Evolutionary conservation across 352 stramenopile species (phyloP).

Genomic region (Hyaloperonospora arabidopsidis): DNA sequence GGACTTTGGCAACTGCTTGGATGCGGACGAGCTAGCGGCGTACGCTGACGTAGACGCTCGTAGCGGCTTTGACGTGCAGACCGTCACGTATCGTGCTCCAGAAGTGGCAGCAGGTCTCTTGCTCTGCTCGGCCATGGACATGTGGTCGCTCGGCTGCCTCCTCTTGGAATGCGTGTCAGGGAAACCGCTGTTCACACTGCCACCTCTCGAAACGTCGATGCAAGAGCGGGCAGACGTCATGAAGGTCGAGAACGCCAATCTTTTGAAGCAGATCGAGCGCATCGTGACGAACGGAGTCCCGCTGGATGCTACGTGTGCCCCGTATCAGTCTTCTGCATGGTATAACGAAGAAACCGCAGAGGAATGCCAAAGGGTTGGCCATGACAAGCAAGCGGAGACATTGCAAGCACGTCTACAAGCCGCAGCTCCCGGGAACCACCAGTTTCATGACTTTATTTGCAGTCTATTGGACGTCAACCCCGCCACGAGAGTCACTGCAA

Average conservation of each 20-base stretch:
- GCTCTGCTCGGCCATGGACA: slow-evolving; percentile 56
- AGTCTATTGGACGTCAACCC: slow-evolving; percentile 47
- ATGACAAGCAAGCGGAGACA: slow-evolving; percentile 6
- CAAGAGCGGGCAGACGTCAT: slow-evolving; percentile 9
- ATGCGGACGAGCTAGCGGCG: slow-evolving; percentile 29
- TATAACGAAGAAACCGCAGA: slow-evolving; percentile 12
- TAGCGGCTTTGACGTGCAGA: slow-evolving; percentile 62
- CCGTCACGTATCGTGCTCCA: slow-evolving; percentile 59
- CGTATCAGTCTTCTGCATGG: slow-evolving; percentile 26
- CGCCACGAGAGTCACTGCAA: slow-evolving; percentile 35
- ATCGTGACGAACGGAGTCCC: slow-evolving; percentile 26
- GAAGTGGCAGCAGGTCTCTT: slow-evolving; percentile 57
- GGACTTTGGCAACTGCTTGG: slow-evolving; percentile 74
- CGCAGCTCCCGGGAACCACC: slow-evolving; percentile 16
- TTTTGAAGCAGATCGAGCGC: slow-evolving; percentile 40
- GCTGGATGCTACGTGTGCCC: slow-evolving; percentile 16
- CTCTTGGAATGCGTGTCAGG: slow-evolving; percentile 55
- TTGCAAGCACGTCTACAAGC: slow-evolving; percentile 29
- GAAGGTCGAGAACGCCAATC: slow-evolving; percentile 28
- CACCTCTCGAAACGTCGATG: slow-evolving; percentile 8
- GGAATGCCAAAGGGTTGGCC: neutral
- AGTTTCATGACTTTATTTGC: slow-evolving; percentile 51
- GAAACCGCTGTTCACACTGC: slow-evolving; percentile 44
- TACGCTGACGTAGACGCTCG: slow-evolving; percentile 26
- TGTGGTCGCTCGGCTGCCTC: slow-evolving; percentile 76